A percentile compares a stretch with the other conserved stretches of the same genome.
Evolutionary conservation across 352 stramenopile genomes (phyloP).

Genomic region (Phytopythium cucurbitacearum): DNA sequence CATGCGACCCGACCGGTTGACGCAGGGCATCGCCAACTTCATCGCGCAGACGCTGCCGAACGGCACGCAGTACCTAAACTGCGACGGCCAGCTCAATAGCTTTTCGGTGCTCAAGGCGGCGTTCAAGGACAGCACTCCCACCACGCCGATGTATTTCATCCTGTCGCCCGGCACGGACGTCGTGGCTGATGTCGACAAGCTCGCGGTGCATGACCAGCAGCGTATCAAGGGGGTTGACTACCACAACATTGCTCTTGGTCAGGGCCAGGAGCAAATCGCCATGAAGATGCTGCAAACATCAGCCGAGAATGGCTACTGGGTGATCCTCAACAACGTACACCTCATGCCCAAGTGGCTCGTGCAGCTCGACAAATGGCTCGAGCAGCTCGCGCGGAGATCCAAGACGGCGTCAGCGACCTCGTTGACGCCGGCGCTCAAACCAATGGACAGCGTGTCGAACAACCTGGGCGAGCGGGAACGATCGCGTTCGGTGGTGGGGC

Average conservation of each 20-base stretch:
- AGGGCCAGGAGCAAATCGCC: conserved; percentile 91
- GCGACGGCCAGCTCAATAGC: conserved; percentile 91
- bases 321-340: conserved; percentile 95
- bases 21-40: conserved; percentile 92
- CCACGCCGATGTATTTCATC: conserved; percentile 98
- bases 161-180: conserved; percentile 96
- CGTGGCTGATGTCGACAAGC: conserved; percentile 93
- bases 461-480: conserved; percentile 3
- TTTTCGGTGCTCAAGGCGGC: conserved; percentile 93
- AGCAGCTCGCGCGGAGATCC: conserved; percentile 63
- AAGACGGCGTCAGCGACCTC: conserved; percentile 47
- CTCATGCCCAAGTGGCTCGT: conserved; percentile 94
- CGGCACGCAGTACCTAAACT: conserved; percentile 78
- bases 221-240: conserved; percentile 94
- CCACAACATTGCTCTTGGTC: conserved; percentile 93
- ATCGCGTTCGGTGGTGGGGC: conserved; percentile 15
- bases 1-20: conserved; percentile 92
- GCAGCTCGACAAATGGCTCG: conserved; percentile 91
- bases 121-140: conserved; percentile 91
- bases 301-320: conserved; percentile 92
- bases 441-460: conserved; percentile 1
- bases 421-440: conserved; percentile 1
- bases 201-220: conserved; percentile 90
- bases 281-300: conserved; percentile 86
- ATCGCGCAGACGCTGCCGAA: conserved; percentile 80